Percentiles rank a stretch among this genome's conserved stretches.
Conservation (phyloP, 2,329 filamentous ascomycete genomes). For the Penicillium vulpinum region DNA sequence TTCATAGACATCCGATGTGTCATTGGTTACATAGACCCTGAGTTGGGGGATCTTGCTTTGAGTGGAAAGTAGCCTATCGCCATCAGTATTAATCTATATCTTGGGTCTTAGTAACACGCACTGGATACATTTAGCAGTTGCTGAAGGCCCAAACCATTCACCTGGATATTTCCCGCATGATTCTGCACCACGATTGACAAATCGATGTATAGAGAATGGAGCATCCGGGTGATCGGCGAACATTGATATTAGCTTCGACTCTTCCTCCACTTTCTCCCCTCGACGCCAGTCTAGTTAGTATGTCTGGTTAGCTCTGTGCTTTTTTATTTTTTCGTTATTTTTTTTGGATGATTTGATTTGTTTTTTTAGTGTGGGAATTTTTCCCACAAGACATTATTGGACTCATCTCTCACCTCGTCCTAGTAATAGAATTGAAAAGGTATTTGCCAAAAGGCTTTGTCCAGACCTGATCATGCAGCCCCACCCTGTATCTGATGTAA, state of each 20-base stretch:
- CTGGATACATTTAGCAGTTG: slow-evolving; percentile 92
- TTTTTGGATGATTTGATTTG: background rate
- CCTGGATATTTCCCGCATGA: slow-evolving; percentile 93
- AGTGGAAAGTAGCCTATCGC: slow-evolving; percentile 69
- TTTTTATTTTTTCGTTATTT: background rate
- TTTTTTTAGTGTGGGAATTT: background rate
- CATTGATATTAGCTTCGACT: slow-evolving; percentile 70
- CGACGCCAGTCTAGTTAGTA: slow-evolving; percentile 70
- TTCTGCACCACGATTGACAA: slow-evolving; percentile 81
- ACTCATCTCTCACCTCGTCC: slow-evolving; percentile 65
- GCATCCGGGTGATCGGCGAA: slow-evolving; percentile 87
- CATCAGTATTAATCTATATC: slow-evolving; percentile 9
- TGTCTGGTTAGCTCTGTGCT: slow-evolving; percentile 22
- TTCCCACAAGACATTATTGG: too few species aligned
- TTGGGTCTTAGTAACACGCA: slow-evolving; percentile 48
- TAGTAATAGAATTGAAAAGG: slow-evolving; percentile 69
- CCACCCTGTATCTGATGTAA: slow-evolving; percentile 94
- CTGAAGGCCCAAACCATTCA: slow-evolving; percentile 98
- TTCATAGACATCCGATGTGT: slow-evolving; percentile 90
- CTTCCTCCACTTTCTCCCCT: slow-evolving; percentile 57
- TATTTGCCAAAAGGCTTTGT: slow-evolving; percentile 87
- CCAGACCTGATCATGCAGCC: slow-evolving; percentile 98
- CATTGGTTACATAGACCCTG: slow-evolving; percentile 83
- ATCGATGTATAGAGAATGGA: slow-evolving; percentile 92
- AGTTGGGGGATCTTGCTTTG: slow-evolving; percentile 63